Evolutionary conservation across 176 grass and related monocot species (phyloP).

Genomic region (Rhynchospora pubera): DNA sequence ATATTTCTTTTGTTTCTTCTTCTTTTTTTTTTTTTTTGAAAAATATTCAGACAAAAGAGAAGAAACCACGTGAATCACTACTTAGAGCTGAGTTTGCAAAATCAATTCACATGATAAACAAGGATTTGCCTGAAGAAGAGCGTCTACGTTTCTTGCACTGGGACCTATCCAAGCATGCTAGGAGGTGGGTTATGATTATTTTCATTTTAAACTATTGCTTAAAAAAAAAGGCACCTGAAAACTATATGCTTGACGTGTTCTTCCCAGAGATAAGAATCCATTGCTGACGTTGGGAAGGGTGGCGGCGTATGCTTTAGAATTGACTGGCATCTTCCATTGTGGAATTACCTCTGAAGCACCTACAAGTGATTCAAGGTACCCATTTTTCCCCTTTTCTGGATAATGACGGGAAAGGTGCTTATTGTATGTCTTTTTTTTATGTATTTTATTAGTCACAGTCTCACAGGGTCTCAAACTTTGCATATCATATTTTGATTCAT

Average conservation of each 20-base stretch:
- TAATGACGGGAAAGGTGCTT: background rate
- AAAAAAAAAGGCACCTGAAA: background rate
- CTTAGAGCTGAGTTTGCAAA: slow-evolving; percentile 87
- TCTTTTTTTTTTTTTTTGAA: slow-evolving; percentile 9
- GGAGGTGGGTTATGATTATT: slow-evolving; percentile 44
- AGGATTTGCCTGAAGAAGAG: slow-evolving; percentile 50
- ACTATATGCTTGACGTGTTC: background rate
- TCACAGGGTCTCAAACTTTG: background rate
- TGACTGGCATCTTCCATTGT: slow-evolving; percentile 72
- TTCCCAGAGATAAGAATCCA: slow-evolving; percentile 63
- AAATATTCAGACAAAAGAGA: slow-evolving; percentile 72
- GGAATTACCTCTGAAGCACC: slow-evolving; percentile 35
- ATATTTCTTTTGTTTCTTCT: slow-evolving; percentile 14
- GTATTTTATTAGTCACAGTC: background rate
- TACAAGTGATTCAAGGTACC: slow-evolving; percentile 39
- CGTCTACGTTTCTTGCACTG: slow-evolving; percentile 87
- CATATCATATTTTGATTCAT: background rate
- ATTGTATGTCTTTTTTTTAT: background rate
- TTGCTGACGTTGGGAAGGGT: slow-evolving; percentile 63
- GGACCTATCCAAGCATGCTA: slow-evolving; percentile 92
- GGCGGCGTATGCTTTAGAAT: slow-evolving; percentile 63
- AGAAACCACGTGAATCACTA: slow-evolving; percentile 92
- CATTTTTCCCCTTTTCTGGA: slow-evolving; percentile 15
- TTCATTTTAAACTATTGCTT: slow-evolving; percentile 19
- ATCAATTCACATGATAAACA: slow-evolving; percentile 86